Evolutionary conservation across 352 stramenopile species (phyloP), one percentile per base, ranked within the genome.

Genomic region (Pythium graminicola): DNA sequence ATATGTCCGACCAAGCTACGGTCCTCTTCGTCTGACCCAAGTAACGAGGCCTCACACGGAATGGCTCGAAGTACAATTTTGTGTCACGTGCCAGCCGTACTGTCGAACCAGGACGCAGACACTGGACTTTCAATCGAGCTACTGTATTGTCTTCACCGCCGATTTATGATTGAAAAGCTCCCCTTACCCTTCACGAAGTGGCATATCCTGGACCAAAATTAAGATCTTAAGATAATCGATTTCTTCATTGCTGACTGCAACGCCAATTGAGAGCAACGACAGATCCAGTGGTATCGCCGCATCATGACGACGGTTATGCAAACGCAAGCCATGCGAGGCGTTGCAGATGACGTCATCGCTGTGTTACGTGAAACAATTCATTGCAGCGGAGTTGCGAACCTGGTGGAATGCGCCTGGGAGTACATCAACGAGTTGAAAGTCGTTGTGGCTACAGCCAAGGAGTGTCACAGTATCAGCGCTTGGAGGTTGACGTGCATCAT

Each of bases 11-110:
- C 44, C 11, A n/a, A 16, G 16, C 41, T 31, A 20, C 39, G 14
- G 5, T 50, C 28, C 29, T 41, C 44, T 19, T 41, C 44, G 10
- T 51, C 28, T 19, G 44, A 39, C 43, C 35, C 43, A 17, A 50
- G 26, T 17, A 50, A 26, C 6, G 19, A 27, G 16, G 35, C 43
- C 9, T 51, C 44, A 20, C 11, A 38, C 16, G 8, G 14, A 22
- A 16, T 11, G 44, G 44, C 19, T 51, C 44, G 11, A 27, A 29
- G 28, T 31, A 51, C 11, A 51, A 19, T 14, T 13, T 28, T 20
- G 27, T 51, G 20, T 31, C 44, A 6, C 19, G 28, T 7, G 6
- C 19, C 2, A 51, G 20, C 28, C 20, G 19, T 6, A 51, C 44
- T 4, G 27, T 41, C 6, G 44, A 51, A 8, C 28, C 44, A 17